A percentile compares a stretch with the other conserved stretches of the same genome.
phyloP scores from a whole-genome alignment of 805 yeast species.

The Pichia exigua region DNA sequence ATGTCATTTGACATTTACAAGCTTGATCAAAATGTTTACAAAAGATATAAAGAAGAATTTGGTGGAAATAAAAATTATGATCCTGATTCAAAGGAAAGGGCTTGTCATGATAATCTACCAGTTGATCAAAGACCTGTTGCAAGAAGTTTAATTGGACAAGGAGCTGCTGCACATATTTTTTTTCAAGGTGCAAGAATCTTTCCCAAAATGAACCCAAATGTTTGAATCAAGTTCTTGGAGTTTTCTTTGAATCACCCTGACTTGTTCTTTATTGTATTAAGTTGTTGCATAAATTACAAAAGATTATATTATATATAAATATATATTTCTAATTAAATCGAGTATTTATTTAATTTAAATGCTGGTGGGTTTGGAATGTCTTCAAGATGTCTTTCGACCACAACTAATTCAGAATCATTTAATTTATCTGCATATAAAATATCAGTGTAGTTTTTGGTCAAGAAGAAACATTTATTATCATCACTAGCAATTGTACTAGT shows the following conservation, averaged over 20 bases:
- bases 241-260: too few relatives aligned
- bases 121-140: slow-evolving; percentile 28
- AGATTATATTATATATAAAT: neutral
- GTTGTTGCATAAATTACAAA: neutral
- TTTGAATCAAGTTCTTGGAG: neutral
- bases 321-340: slow-evolving; percentile 12
- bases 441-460: slow-evolving; percentile 69
- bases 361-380: slow-evolving; percentile 52
- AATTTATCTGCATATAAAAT: slow-evolving; percentile 54
- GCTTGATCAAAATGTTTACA: slow-evolving; percentile 43
- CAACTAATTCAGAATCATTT: slow-evolving; percentile 46
- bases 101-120: slow-evolving; percentile 23
- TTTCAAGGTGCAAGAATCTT: slow-evolving; percentile 58
- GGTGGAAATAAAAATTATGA: slow-evolving; percentile 47
- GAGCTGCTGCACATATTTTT: slow-evolving; percentile 61
- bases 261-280: neutral
- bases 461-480: slow-evolving; percentile 52
- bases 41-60: slow-evolving; percentile 44
- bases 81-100: slow-evolving; percentile 46
- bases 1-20: slow-evolving; percentile 52
- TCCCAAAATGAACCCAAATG: slow-evolving; percentile 29
- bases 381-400: slow-evolving; percentile 69
- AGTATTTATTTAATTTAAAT: slow-evolving; percentile 51
- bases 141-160: slow-evolving; percentile 49
- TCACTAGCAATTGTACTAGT: slow-evolving; percentile 11